phyloP scores from a whole-genome alignment of 2,329 filamentous ascomycete genomes.

The Aspergillus jensenii region DNA sequence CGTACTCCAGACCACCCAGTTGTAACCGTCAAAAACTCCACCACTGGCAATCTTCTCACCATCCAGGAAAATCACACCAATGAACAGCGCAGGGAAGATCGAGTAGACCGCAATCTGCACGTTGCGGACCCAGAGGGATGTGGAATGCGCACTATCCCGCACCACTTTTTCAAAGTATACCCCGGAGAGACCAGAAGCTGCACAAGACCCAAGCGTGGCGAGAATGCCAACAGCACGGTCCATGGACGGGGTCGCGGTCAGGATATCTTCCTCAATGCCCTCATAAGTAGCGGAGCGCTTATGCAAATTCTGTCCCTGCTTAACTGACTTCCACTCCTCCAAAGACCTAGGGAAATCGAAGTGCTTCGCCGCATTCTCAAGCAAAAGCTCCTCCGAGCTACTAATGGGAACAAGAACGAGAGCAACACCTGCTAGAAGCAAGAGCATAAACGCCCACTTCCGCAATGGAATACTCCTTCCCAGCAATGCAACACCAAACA shows the following conservation, averaged over 20 bases:
- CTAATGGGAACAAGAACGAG: constrained; percentile 77
- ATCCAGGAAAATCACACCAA: constrained; percentile 84
- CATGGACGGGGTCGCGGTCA: constrained; percentile 58
- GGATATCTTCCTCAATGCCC: constrained; percentile 70
- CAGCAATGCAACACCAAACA: constrained; percentile 81
- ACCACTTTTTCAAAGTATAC: constrained; percentile 74
- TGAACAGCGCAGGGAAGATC: constrained; percentile 80
- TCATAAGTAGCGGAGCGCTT: constrained; percentile 86
- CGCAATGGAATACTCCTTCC: constrained; percentile 67
- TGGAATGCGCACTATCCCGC: constrained; percentile 73
- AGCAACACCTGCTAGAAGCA: constrained; percentile 78
- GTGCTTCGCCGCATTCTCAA: constrained; percentile 61
- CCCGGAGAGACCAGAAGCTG: constrained; percentile 79
- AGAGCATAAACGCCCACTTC: constrained; percentile 76
- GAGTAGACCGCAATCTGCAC: constrained; percentile 95
- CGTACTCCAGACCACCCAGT: constrained; percentile 83
- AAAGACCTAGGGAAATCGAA: constrained; percentile 75
- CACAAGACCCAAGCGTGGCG: constrained; percentile 74
- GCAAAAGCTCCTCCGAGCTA: constrained; percentile 50
- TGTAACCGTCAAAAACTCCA: constrained; percentile 95
- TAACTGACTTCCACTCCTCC: constrained; percentile 67
- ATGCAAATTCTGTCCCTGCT: constrained; percentile 50
- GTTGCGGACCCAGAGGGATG: constrained; percentile 90
- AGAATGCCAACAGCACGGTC: constrained; percentile 77
- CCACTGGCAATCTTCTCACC: constrained; percentile 77